phyloP scores from a whole-genome alignment of 192 early-diverging fungal species.

The Glomus cerebriforme region DNA sequence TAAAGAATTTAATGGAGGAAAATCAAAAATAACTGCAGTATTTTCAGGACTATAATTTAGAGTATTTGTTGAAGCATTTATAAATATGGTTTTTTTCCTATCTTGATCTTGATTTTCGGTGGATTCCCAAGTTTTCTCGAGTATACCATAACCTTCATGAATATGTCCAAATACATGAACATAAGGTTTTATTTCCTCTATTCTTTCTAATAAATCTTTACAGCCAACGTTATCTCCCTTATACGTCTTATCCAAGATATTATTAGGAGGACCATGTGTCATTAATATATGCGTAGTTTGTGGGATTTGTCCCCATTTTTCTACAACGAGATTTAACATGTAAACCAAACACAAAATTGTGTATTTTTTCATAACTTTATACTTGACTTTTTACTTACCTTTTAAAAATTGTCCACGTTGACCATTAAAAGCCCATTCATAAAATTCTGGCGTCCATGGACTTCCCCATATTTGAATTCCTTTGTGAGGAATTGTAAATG shows the following conservation, averaged over 20 bases:
- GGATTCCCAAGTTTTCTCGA: slow-evolving; percentile 32
- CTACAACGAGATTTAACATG: background rate
- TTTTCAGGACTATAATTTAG: slow-evolving; percentile 26
- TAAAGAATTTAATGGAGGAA: slow-evolving; percentile 25
- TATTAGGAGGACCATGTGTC: slow-evolving; percentile 38
- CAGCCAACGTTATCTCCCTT: slow-evolving; percentile 25
- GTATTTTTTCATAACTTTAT: slow-evolving; percentile 4
- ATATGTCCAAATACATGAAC: slow-evolving; percentile 40
- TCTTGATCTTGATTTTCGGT: background rate
- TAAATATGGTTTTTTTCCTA: slow-evolving; percentile 31
- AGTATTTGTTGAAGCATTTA: slow-evolving; percentile 35
- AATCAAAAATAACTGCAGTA: slow-evolving; percentile 31
- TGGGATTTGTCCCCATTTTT: slow-evolving; percentile 37
- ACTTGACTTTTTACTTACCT: background rate
- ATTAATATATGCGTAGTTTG: slow-evolving; percentile 33
- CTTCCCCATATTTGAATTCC: slow-evolving; percentile 37
- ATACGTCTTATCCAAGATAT: slow-evolving; percentile 22
- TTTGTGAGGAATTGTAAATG: slow-evolving; percentile 29
- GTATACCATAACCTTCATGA: slow-evolving; percentile 36
- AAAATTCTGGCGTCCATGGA: slow-evolving; percentile 37
- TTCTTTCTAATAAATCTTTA: slow-evolving; percentile 30
- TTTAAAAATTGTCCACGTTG: slow-evolving; percentile 29
- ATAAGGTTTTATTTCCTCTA: slow-evolving; percentile 30
- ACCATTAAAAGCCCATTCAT: slow-evolving; percentile 38
- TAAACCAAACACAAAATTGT: too few species aligned